These are phyloP conservation scores for Tuctoria greenei DNA, from an alignment of 176 grass and related monocot species.

Conservation along the genomic window DNA sequence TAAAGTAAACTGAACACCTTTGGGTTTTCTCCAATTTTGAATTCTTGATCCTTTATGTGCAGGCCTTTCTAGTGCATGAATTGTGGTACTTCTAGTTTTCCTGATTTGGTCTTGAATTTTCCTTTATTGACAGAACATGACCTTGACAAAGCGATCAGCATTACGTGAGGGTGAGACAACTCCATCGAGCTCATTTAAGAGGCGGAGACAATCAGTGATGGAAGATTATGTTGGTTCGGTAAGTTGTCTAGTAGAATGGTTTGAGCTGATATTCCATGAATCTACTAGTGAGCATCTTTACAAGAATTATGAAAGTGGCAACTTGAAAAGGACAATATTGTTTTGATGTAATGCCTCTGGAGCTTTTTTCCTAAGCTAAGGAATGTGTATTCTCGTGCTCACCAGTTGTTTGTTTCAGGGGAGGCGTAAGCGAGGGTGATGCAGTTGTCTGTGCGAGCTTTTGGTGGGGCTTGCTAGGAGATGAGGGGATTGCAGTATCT, in stretches of 20 bases:
- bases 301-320: no score
- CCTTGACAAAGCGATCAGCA: constrained; percentile 63
- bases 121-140: constrained; percentile 58
- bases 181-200: constrained; percentile 60
- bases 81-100: neutral
- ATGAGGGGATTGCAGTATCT: neutral
- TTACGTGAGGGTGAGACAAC: constrained; percentile 67
- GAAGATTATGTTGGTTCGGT: constrained; percentile 78
- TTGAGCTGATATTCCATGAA: neutral
- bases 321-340: no score
- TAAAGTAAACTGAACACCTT: constrained; percentile 44
- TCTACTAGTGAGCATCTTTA: neutral
- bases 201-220: constrained; percentile 69
- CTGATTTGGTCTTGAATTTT: neutral
- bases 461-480: neutral
- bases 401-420: constrained; percentile 35
- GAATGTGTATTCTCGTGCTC: constrained; percentile 5
- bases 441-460: neutral
- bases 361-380: neutral
- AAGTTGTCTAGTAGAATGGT: neutral
- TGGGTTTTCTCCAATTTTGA: neutral
- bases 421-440: constrained; percentile 40
- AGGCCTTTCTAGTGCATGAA: neutral
- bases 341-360: no score
- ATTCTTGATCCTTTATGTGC: neutral